Base-by-base conservation (phyloP, 2,329 filamentous ascomycete genomes). In the Fusarium siculi region DNA sequence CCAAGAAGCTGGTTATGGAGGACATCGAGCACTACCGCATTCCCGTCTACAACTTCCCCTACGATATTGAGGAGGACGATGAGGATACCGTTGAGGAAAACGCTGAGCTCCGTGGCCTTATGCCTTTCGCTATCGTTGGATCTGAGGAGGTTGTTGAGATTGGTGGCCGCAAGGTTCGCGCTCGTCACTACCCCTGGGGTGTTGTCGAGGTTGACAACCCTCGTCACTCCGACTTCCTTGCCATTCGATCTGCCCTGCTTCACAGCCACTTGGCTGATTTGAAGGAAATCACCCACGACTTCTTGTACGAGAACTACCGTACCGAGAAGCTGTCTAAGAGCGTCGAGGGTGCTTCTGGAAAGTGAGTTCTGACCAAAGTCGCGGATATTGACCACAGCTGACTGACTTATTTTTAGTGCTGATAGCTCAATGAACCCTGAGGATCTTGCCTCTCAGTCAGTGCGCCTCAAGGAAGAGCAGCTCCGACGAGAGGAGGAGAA, bases 321-420 rank as follows among this genome's bases (percentile, higher is more conserved):
- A 99, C 96, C 81, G 96, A 99, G 93, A 98, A 98, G 89, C 93
- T 99, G 79, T 97, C 94, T 88, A 99, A 98, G 94, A 98, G 95
- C 83, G 96, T 99, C 78, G 95, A 98, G 82, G 94, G 94, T 83
- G 93, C 93, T 85, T 89, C 91, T 85, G 90, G 91, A 90, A 91
- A 91, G 95, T 97, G 93, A 78, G 95, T 94, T 68, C 70, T 64
- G 50, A 53, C 18, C 37, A 34, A 30, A 23, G 12, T 15, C 16
- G n/a, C 25, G 9, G 11, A n/a, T 14, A 28, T 23, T 58, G 46
- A 62, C 25, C 30, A 55, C 53, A 68, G 60, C 81, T 85, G 80
- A 86, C 81, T 85, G 80, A 86, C 77, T 63, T 42, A 49, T 68
- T 42, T 42, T 46, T 72, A 91, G 89, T 79, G 93, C 95, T 92